Base-by-base conservation (phyloP, 495 filamentous ascomycete species). In the Aspergillus saccharolyticus region DNA sequence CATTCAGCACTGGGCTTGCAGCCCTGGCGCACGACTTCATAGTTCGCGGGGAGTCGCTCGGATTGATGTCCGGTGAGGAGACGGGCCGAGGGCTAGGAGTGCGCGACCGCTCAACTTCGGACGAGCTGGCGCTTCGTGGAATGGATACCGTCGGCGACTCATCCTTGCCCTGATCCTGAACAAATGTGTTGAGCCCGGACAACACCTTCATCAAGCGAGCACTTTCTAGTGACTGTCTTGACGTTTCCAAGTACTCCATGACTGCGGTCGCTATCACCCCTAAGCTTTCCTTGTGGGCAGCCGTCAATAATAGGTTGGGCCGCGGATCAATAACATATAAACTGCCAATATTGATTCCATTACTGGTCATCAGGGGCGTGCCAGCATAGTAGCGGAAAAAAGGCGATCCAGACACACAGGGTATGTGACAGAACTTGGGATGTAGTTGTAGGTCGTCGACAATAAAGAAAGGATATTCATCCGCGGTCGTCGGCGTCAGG, bases 231-330 rank as follows among this genome's bases (percentile, higher is more conserved):
- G 75, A 74, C 24, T 77, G 75, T 44, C 76, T 63, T 12, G 63
- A 69, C 22, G 74, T 74, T 57, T 85, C 80, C 56, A 88, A 66
- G 55, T 86, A 79, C 14, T 74, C 72, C 70, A 85, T 83, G 42
- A 85, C 69, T 0, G 77, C 78, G 24, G 68, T 56, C 0, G 83
- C 80, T 53, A 85, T 77, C 19, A 59, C 59, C 7, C 68, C 69
- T 10, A 74, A 57, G 15, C 54, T 63, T 17, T 58, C 52, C 45
- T 62, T 66, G 16, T 71, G 66, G 18, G 54, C 24, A 2, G 58
- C 44, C 15, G 39, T 63, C 10, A 74, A 42, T 1, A 14, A 3
- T 0, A 62, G 55, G 21, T 67, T 56, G 1, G 64, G 67, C 14
- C 54, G 53, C 21, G 67, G 60, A 56, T 69, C 66, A 21, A 65